Evolutionary conservation across 2,329 filamentous ascomycete genomes (phyloP).

Genomic region (Colletotrichum kahawae): DNA sequence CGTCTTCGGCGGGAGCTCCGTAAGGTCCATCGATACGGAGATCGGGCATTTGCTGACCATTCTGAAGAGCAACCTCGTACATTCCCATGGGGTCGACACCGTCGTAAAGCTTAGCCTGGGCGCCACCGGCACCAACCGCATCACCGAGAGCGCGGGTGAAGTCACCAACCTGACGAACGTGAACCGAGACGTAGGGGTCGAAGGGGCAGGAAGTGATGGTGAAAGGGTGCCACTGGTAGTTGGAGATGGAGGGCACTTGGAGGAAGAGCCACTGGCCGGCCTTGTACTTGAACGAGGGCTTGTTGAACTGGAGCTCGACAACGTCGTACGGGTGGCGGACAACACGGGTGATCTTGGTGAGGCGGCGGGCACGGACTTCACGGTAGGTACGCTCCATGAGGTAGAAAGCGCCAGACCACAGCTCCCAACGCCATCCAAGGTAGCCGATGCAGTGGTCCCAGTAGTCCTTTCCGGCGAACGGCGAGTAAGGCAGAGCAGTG

Average conservation of each 20-base stretch:
- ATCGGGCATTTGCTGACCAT: slow-evolving; percentile 89
- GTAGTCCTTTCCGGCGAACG: slow-evolving; percentile 81
- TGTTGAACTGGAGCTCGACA: slow-evolving; percentile 95
- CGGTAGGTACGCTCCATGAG: slow-evolving; percentile 88
- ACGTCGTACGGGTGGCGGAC: slow-evolving; percentile 96
- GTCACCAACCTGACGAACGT: slow-evolving; percentile 95
- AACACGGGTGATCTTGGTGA: slow-evolving; percentile 90
- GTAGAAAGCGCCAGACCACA: slow-evolving; percentile 85
- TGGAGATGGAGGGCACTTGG: slow-evolving; percentile 87
- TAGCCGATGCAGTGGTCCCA: slow-evolving; percentile 96
- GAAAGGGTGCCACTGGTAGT: slow-evolving; percentile 96
- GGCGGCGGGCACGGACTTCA: slow-evolving; percentile 82
- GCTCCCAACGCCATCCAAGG: slow-evolving; percentile 96
- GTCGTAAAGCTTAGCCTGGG: slow-evolving; percentile 89
- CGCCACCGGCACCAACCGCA: slow-evolving; percentile 86
- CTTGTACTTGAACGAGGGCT: slow-evolving; percentile 98
- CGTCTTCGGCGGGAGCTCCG: slow-evolving; percentile 94
- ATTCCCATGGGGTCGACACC: slow-evolving; percentile 91
- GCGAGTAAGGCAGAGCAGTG: slow-evolving; percentile 72
- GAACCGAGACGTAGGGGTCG: slow-evolving; percentile 92
- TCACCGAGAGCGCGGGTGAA: slow-evolving; percentile 95
- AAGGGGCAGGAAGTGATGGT: slow-evolving; percentile 98
- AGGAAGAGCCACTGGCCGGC: slow-evolving; percentile 98
- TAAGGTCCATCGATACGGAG: slow-evolving; percentile 95
- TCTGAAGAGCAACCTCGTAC: slow-evolving; percentile 96